phyloP scores from a whole-genome alignment of 1,284 basidiomycete genomes.

The Amylostereum areolatum region DNA sequence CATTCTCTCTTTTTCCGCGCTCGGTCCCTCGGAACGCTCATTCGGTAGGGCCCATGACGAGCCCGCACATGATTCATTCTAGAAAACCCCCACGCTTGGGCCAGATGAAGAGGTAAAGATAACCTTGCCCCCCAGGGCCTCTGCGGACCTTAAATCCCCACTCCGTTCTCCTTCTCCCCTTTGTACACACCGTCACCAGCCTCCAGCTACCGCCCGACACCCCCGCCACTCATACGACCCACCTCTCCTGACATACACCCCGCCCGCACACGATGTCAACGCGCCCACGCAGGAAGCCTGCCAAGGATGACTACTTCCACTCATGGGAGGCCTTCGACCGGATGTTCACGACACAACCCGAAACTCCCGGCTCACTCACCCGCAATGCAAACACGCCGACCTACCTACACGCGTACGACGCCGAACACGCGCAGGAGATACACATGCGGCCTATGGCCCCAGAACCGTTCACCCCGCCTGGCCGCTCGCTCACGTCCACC shows the following conservation, averaged over 20 bases:
- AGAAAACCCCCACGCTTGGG: no score
- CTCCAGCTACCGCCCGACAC: no score
- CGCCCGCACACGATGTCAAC: conserved; percentile 8
- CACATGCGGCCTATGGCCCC: conserved; percentile 12
- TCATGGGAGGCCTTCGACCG: conserved; percentile 32
- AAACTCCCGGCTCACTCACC: conserved; percentile 5
- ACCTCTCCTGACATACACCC: conserved; percentile 10
- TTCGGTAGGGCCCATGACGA: no score
- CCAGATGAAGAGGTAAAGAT: no score
- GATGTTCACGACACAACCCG: conserved; percentile 16
- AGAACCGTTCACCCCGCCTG: conserved; percentile 19
- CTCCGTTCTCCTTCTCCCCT: no score
- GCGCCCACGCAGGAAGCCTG: conserved; percentile 6
- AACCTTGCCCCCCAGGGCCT: no score
- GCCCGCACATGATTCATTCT: no score
- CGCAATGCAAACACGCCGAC: conserved; percentile 3
- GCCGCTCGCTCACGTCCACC: conserved; percentile 14
- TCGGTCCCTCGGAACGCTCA: no score
- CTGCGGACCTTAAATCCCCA: no score
- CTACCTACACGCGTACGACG: conserved; percentile 1
- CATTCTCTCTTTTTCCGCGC: no score
- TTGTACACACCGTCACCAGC: no score
- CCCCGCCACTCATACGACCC: conserved; percentile 5
- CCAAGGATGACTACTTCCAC: conserved; percentile 25
- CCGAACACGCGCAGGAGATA: neutral